These are phyloP conservation scores for Mycena olivaceomarginata DNA, from an alignment of 768 basidiomycete genomes.

Conservation along the genomic window DNA sequence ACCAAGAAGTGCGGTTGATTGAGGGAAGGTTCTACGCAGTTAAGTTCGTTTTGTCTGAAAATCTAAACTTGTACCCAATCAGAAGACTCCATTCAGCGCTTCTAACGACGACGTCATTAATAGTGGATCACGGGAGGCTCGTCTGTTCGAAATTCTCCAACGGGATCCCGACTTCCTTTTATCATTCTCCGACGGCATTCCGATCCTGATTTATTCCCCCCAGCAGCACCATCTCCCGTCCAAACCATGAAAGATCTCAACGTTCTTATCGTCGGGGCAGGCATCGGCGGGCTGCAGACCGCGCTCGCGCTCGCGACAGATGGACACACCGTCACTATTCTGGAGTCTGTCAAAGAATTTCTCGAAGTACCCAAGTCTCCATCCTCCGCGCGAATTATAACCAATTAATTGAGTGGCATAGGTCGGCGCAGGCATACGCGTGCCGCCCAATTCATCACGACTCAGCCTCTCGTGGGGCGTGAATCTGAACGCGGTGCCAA, in stretches of 20 bases:
- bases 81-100: too few relatives aligned
- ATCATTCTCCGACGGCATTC: background rate
- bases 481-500: slow-evolving; percentile 26
- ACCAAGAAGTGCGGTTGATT: too few relatives aligned
- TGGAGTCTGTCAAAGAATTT: slow-evolving; percentile 39
- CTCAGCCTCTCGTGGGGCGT: slow-evolving; percentile 42
- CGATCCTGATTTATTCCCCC: background rate
- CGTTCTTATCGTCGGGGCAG: slow-evolving; percentile 40
- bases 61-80: too few relatives aligned
- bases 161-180: background rate
- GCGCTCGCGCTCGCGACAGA: slow-evolving; percentile 43
- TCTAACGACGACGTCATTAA: too few relatives aligned
- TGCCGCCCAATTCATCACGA: slow-evolving; percentile 49
- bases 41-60: too few relatives aligned
- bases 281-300: slow-evolving; percentile 45
- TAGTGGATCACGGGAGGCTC: too few relatives aligned
- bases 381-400: background rate
- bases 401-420: slow-evolving; percentile 31
- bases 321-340: slow-evolving; percentile 36
- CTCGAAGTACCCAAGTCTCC: slow-evolving; percentile 17
- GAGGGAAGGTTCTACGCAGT: too few relatives aligned
- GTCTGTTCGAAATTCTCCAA: background rate
- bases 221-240: background rate
- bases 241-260: slow-evolving; percentile 26
- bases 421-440: slow-evolving; percentile 65